Conservation (phyloP, 2,329 filamentous ascomycete genomes). For the Aspergillus amoenus region DNA sequence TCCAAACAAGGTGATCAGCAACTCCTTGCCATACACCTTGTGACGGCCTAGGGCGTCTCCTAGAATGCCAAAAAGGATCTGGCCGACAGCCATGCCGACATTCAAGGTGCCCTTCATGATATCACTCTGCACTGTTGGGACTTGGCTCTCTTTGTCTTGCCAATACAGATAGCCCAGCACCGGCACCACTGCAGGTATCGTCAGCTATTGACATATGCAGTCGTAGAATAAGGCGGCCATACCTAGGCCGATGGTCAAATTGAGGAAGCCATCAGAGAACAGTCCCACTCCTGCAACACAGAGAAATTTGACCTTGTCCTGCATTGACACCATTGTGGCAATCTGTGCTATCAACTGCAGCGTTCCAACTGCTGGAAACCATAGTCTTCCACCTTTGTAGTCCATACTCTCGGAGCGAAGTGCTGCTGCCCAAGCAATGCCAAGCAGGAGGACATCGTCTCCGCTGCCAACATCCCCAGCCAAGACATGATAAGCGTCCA, state of each 20-base stretch:
- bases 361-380: too few relatives aligned
- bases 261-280: slow-evolving; percentile 1
- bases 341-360: too few relatives aligned
- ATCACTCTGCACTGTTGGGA: neutral
- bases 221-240: too few relatives aligned
- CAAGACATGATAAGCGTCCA: too few relatives aligned
- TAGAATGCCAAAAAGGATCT: neutral
- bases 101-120: slow-evolving; percentile 2
- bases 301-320: neutral
- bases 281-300: neutral
- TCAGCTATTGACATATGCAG: neutral
- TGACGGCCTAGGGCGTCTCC: neutral
- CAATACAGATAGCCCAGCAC: slow-evolving; percentile 1
- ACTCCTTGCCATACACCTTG: neutral
- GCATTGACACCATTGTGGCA: neutral
- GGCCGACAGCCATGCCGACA: neutral
- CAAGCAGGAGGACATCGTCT: too few relatives aligned
- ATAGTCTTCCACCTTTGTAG: too few relatives aligned
- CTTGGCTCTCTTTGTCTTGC: neutral
- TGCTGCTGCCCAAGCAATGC: too few relatives aligned
- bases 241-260: neutral
- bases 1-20: neutral
- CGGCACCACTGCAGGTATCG: neutral
- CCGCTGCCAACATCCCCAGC: too few relatives aligned
- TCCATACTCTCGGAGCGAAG: too few relatives aligned